Evolutionary conservation across 208 protist species (phyloP), one percentile per base, ranked within the genome.

Genomic region (Leishmania arabica): DNA sequence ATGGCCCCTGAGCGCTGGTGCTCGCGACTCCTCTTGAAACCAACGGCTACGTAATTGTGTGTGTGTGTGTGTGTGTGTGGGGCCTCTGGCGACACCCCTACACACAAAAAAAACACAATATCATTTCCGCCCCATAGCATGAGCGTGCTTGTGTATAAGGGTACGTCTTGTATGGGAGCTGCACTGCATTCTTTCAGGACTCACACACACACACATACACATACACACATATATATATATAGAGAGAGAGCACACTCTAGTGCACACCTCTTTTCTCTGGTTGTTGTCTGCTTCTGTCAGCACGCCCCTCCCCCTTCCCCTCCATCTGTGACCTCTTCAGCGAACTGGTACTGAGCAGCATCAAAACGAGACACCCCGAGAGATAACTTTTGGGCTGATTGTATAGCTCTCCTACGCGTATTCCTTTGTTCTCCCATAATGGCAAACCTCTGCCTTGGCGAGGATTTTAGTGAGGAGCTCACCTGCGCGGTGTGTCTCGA

Each of bases 401-500:
- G 1, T 19, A 37, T 65, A 21, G 60, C 8, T 37, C 27, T 65
- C 27, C 11, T 65, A n/a, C 24, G 24, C 9, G 6, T 34, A 0
- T 1, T 37, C 7, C 3, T 65, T 65, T 65, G 21, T 9, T 40
- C n/a, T 40, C n/a, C 7, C 8, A 27, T 37, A 4, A 65, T 65
- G 47, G 42, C 9, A 31, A 17, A 70, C 34, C 27, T 84, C 15
- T 92, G 86, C 80, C 75, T 81, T 68, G 90, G 88, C 42, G 80
- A 91, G 27, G 81, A 89, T 65, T 96, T 90, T 60, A 86, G 82
- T 69, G 91, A 96, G 79, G 92, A 94, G 83, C 79, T 96, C 65
- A 86, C 84, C 37, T 96, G 93, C 66, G 87, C 88, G 9, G 78
- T 96, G 19, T 96, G 93, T 78, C 77, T 95, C 11, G 93, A 96